phyloP scores from a whole-genome alignment of 768 basidiomycete genomes.

The Psilocybe cubensis region DNA sequence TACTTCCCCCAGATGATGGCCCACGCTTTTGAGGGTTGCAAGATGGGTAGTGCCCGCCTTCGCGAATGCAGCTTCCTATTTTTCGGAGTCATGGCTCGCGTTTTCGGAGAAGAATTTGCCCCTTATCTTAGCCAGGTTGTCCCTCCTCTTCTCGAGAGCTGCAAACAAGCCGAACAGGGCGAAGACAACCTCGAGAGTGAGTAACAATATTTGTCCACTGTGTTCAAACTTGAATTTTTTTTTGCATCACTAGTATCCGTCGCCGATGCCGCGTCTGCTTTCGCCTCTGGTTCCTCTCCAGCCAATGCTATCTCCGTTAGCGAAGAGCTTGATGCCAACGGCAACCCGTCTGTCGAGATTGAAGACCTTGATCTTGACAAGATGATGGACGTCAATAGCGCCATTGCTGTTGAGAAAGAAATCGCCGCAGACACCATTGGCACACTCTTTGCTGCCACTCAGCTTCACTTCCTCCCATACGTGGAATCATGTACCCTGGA shows the following conservation, averaged over 20 bases:
- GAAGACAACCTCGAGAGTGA: conserved; percentile 54
- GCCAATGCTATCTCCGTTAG: conserved; percentile 68
- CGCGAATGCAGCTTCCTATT: conserved; percentile 97
- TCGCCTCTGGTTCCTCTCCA: conserved; percentile 76
- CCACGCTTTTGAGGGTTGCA: conserved; percentile 88
- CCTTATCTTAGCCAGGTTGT: conserved; percentile 85
- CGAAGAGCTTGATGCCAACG: conserved; percentile 56
- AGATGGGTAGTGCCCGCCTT: conserved; percentile 84
- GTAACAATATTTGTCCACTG: conserved; percentile 19
- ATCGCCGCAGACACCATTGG: conserved; percentile 97
- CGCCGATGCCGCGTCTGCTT: conserved; percentile 59
- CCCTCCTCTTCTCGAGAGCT: conserved; percentile 81
- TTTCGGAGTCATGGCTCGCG: conserved; percentile 98
- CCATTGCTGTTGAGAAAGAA: conserved; percentile 98
- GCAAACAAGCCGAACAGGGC: conserved; percentile 81
- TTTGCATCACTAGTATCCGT: conserved; percentile 44
- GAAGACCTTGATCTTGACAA: conserved; percentile 87
- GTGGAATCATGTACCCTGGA: conserved; percentile 83
- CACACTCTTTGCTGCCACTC: conserved; percentile 82
- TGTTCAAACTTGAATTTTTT: conserved; percentile 1
- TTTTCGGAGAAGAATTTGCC: conserved; percentile 94
- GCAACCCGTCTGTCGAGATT: conserved; percentile 62
- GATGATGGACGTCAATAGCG: conserved; percentile 90
- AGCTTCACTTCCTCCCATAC: conserved; percentile 86
- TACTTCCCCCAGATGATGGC: conserved; percentile 98